Conservation (phyloP, 2,329 filamentous ascomycete genomes). For the Pseudogymnoascus sp. region DNA sequence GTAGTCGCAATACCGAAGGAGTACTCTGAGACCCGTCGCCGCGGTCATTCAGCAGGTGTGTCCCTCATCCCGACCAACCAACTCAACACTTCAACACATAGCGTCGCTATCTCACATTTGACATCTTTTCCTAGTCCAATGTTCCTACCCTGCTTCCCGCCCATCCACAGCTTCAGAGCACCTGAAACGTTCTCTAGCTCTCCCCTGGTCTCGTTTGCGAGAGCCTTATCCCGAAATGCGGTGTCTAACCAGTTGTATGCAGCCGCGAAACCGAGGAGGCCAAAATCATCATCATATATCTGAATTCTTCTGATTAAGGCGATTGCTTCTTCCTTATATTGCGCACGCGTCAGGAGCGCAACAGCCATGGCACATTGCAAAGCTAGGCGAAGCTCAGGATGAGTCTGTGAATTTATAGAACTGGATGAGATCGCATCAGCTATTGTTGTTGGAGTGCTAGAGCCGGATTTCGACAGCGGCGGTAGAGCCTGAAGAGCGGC, state of each 20-base stretch:
- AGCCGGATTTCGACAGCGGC: constrained; percentile 2
- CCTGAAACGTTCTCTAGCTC: constrained; percentile 48
- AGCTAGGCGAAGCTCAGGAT: neutral
- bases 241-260: constrained; percentile 50
- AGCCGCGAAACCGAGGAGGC: constrained; percentile 50
- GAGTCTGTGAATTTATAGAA: neutral
- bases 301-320: neutral
- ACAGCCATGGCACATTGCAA: neutral
- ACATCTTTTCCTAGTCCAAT: constrained; percentile 41
- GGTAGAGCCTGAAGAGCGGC: neutral
- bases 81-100: constrained; percentile 48
- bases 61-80: constrained; percentile 41
- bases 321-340: neutral
- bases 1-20: neutral
- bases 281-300: neutral
- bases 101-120: constrained; percentile 45
- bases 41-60: neutral
- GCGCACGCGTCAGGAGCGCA: constrained; percentile 35
- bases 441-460: neutral
- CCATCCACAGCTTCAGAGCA: constrained; percentile 53
- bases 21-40: neutral
- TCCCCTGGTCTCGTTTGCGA: constrained; percentile 38
- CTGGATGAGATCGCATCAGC: neutral
- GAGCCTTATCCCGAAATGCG: constrained; percentile 39
- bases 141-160: constrained; percentile 39